Conservation (phyloP, 2,329 filamentous ascomycete species). For the Xylariaceae sp. region DNA sequence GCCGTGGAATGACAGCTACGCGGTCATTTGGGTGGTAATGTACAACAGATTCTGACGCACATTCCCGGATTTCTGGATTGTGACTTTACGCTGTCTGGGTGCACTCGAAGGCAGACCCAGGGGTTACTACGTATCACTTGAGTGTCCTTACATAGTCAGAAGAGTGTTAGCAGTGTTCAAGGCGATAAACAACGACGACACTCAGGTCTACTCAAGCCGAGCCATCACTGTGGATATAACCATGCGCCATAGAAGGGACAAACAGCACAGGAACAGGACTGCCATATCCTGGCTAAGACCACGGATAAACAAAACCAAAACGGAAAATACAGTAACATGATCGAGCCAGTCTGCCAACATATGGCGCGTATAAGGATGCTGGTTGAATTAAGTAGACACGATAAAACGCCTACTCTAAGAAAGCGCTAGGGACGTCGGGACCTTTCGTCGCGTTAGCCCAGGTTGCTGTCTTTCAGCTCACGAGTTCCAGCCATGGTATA, state of each 20-base stretch:
- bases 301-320: not conserved
- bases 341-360: not conserved
- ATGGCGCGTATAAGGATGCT: not conserved
- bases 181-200: not conserved
- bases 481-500: not conserved
- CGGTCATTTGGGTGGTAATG: no score
- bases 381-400: not conserved
- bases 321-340: not conserved
- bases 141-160: no score
- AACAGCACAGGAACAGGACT: not conserved
- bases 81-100: not conserved
- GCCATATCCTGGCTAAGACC: not conserved
- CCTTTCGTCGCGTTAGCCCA: slow-evolving; percentile 20
- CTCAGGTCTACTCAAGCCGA: not conserved
- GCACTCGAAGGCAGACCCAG: not conserved
- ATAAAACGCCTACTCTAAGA: slow-evolving; percentile 18
- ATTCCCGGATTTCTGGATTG: no score
- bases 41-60: no score
- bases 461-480: not conserved
- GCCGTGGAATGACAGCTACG: no score
- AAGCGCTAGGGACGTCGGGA: slow-evolving; percentile 28
- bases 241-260: not conserved
- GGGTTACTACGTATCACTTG: not conserved
- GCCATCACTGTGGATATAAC: not conserved
- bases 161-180: not conserved